These are phyloP conservation scores for Scenedesmus sp. DNA, from an alignment of 163 green algal genomes.

Conservation along the genomic window DNA sequence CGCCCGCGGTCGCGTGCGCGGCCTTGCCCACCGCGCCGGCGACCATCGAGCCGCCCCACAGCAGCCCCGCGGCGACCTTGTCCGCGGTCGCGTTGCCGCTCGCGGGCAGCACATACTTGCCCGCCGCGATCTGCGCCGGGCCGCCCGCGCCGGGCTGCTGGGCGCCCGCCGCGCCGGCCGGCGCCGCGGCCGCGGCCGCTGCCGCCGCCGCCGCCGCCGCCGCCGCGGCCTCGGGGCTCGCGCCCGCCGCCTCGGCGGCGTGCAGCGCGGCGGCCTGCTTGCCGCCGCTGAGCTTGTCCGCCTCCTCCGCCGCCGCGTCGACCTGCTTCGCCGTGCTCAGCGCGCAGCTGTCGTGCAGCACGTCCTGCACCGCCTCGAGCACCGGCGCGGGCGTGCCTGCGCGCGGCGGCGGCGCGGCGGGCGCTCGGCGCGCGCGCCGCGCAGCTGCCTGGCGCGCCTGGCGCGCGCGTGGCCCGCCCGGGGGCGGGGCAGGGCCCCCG, in stretches of 20 bases:
- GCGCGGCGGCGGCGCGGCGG: background rate
- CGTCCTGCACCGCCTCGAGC: conserved; percentile 35
- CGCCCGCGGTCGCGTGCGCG: conserved; percentile 5
- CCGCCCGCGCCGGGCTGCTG: conserved; percentile 13
- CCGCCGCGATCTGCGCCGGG: background rate
- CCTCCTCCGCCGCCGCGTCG: conserved; percentile 38
- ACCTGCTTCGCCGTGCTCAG: conserved; percentile 35
- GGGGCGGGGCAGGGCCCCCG: no score
- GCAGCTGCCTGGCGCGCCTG: background rate
- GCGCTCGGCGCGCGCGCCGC: background rate
- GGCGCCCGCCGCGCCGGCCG: background rate
- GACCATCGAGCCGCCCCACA: conserved; percentile 4
- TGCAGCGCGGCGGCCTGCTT: conserved; percentile 33
- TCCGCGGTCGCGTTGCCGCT: conserved; percentile 33
- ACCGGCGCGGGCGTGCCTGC: conserved; percentile 14
- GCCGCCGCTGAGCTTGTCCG: conserved; percentile 32
- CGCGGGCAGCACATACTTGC: conserved; percentile 1
- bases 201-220: background rate
- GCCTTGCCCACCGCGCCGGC: conserved; percentile 19
- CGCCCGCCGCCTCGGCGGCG: conserved; percentile 34
- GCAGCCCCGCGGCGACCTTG: conserved; percentile 22
- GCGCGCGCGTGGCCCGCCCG: no score
- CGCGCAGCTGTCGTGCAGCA: conserved; percentile 35
- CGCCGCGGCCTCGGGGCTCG: background rate
- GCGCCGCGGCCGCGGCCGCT: conserved; percentile 5